Base-by-base conservation (phyloP, 768 basidiomycete species). In the Lentinula boryana region DNA sequence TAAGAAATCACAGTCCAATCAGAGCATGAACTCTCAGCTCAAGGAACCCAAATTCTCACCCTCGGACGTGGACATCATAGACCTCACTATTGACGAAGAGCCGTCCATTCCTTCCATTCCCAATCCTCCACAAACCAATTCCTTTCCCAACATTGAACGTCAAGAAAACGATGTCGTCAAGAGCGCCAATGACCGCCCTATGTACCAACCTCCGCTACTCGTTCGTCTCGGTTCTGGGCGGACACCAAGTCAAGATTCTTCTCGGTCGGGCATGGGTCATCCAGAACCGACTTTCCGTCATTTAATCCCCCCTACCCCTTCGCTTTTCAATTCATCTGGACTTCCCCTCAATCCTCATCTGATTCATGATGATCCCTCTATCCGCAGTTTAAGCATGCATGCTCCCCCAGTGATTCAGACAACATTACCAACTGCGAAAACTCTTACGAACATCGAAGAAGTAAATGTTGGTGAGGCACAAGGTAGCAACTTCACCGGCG, bases 151-250 rank as follows among this genome's bases (percentile, higher is more conserved):
- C 15, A 13, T 35, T 16, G n/a, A 12, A n/a, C 8, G 2, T 21
- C 7, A 23, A 32, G 15, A 35, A 52, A 33, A 33, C 8, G 5
- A 33, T 8, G 50, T 16, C 15, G 50, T 52, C 32, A 13, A 33
- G 33, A 33, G 5, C 13, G 33, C 5, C 8, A 18, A 31, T 16
- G n/a, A 16, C 27, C n/a, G 36, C 23, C 18, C 33, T 40, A 3
- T 15, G 3, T 43, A 56, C 38, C 13, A 56, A 10, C 53, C 53
- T 55, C 53, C 53, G 15, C 38, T 55, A 12, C 32, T 55, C 35
- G 53, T 55, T 55, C 53, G 53, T 38, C 53, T 55, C 36, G 53
- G 53, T n/a, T 55, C 53, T 1, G 53, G 53, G 18, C 53, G 53
- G 8, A 21, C 53, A 23, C 35, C 18, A n/a, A 40, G 4, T 36